These are phyloP conservation scores for Paralagenidium karlingii DNA, from an alignment of 352 stramenopile genomes.

Conservation along the genomic window DNA sequence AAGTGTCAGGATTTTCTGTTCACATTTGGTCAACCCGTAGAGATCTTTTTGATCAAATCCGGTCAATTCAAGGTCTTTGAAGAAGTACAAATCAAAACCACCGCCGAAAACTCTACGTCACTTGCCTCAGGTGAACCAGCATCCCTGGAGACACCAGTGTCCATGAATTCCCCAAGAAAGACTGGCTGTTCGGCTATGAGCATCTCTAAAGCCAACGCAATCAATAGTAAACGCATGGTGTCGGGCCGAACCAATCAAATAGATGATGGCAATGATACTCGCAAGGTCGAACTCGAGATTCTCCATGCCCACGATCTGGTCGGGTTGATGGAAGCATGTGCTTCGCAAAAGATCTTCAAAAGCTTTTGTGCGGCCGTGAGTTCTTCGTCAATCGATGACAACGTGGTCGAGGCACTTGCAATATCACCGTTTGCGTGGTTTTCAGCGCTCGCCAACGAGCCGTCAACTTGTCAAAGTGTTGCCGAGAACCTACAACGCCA, in stretches of 20 bases:
- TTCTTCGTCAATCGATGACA: no score
- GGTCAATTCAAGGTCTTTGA: constrained; percentile 35
- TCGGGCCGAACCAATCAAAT: no score
- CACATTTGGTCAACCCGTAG: constrained; percentile 25
- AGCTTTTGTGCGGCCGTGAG: constrained; percentile 32
- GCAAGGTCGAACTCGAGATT: constrained; percentile 43
- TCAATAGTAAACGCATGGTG: no score
- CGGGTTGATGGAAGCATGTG: constrained; percentile 22
- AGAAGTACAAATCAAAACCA: constrained; percentile 6
- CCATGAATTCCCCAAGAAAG: no score
- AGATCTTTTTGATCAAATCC: constrained; percentile 24
- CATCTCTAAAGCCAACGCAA: no score
- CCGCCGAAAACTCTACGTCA: neutral
- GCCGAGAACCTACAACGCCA: constrained; percentile 25
- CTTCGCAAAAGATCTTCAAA: constrained; percentile 20
- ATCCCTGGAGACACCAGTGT: no score
- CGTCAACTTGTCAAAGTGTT: constrained; percentile 15
- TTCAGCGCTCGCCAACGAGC: constrained; percentile 21
- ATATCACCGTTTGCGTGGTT: constrained; percentile 18
- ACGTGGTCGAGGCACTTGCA: constrained; percentile 13
- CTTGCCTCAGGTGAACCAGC: no score
- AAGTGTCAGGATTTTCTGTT: constrained; percentile 36
- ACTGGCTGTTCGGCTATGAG: no score
- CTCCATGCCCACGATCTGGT: constrained; percentile 27
- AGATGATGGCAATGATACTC: no score